Base-by-base conservation (phyloP, 2,329 filamentous ascomycete genomes). In the Xenosphaeropsis pyriputrescens region DNA sequence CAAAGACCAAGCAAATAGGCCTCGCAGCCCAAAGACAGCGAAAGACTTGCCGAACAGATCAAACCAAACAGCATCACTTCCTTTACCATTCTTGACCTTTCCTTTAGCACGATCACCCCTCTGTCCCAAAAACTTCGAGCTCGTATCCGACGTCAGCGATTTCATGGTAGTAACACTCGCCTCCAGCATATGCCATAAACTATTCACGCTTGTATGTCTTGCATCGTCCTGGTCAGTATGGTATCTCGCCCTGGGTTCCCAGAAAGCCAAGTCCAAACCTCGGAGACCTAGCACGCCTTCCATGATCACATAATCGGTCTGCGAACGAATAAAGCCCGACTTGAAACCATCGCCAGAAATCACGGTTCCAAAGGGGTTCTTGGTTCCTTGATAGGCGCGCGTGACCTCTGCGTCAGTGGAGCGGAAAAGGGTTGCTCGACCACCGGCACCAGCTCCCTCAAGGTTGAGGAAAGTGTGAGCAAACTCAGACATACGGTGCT, bases 161-260 rank as follows among this genome's bases (percentile, higher is more conserved):
- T 79, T 68, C 16, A 84, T 75, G 0, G 88, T 91, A 6, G 77
- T 72, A 17, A 95, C 61, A 5, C 86, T 76, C 12, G 79, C 79
- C 29, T 85, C 93, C 29, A 98, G 67, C 91, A 98, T 96, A 56
- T 96, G 88, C 88, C 88, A 96, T 15, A 96, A 59, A 44, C 72
- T 77, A 34, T 63, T 60, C 41, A 59, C 58, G n/a, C 75, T 81
- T 0, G 86, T 81, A 57, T 95, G 85, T 30, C 73, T 74, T 2
- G 78, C 68, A 53, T 93, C 85, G 54, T 98, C 91, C 52, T 94
- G 76, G 43, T 85, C 72, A 0, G 89, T 96, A 54, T 98, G 91
- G 51, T 98, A 98, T 40, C 84, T 68, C 15, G 85, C 72, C 37
- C 91, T 72, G 2, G 89, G 89, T 46, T 78, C 75, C 62, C 85